phyloP scores from a whole-genome alignment of 345 rosid genomes.

The Fremontodendron californicum region DNA sequence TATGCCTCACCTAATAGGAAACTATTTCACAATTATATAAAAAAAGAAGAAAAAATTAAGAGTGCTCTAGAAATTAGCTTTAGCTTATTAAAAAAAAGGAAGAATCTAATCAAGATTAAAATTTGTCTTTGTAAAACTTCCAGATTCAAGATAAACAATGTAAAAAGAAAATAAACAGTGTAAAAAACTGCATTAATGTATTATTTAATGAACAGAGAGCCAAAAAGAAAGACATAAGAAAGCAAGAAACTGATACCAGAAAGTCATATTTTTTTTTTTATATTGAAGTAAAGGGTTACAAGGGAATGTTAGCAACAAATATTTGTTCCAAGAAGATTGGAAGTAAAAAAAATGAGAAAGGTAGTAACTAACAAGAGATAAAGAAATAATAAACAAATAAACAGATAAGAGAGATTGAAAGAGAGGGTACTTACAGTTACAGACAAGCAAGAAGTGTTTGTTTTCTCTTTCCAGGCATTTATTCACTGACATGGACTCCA shows the following conservation, averaged over 20 bases:
- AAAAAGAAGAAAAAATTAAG: background rate
- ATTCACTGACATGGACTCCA: slow-evolving; percentile 47
- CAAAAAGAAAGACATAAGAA: background rate
- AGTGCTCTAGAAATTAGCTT: background rate
- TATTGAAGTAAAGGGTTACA: no score
- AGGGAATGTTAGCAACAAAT: no score
- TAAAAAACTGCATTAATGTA: background rate
- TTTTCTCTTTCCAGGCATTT: slow-evolving; percentile 32
- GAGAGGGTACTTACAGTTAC: slow-evolving; percentile 32
- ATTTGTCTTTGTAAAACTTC: no score
- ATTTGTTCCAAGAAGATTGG: background rate
- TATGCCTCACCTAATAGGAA: background rate
- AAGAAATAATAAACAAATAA: slow-evolving; percentile 23
- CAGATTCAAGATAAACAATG: no score
- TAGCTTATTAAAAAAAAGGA: no score
- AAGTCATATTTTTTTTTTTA: no score
- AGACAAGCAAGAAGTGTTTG: slow-evolving; percentile 20
- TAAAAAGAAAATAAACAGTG: background rate
- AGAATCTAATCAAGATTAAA: no score
- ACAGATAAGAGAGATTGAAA: slow-evolving; percentile 16
- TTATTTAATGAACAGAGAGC: background rate
- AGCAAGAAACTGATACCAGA: background rate
- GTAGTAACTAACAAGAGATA: slow-evolving; percentile 25
- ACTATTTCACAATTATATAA: slow-evolving; percentile 11
- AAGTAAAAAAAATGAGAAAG: slow-evolving; percentile 15